phyloP scores from a whole-genome alignment of 495 filamentous ascomycete genomes.

The Penicillium flavigenum region DNA sequence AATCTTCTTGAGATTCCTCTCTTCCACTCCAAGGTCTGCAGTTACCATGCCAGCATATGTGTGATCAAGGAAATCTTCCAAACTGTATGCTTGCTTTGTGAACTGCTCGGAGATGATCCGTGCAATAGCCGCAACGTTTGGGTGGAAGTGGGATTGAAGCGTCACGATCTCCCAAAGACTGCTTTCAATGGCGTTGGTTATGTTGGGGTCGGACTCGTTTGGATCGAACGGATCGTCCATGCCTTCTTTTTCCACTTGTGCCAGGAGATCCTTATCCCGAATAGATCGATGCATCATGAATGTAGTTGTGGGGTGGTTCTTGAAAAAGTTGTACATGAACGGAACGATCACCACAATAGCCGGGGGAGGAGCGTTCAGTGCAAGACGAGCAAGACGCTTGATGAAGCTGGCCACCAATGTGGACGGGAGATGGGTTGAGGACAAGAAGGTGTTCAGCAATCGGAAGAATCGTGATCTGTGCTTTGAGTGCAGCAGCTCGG shows the following conservation, averaged over 20 bases:
- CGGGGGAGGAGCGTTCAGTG: constrained; percentile 79
- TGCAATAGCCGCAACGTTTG: constrained; percentile 90
- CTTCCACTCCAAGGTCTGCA: constrained; percentile 62
- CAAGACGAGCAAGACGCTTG: constrained; percentile 80
- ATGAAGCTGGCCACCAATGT: constrained; percentile 91
- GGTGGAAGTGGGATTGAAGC: constrained; percentile 91
- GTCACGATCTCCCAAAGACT: constrained; percentile 92
- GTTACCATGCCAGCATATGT: constrained; percentile 86
- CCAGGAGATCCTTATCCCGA: constrained; percentile 54
- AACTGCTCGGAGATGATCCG: constrained; percentile 97
- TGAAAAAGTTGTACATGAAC: constrained; percentile 93
- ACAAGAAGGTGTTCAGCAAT: constrained; percentile 84
- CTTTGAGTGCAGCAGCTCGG: constrained; percentile 84
- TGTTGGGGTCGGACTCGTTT: constrained; percentile 75
- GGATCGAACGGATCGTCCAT: constrained; percentile 78
- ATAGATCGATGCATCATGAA: constrained; percentile 90
- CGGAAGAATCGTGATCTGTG: constrained; percentile 93
- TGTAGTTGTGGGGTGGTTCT: constrained; percentile 82
- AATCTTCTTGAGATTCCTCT: constrained; percentile 76
- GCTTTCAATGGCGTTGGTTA: constrained; percentile 84
- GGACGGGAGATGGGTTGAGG: constrained; percentile 90
- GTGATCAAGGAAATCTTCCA: constrained; percentile 97
- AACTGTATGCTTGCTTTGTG: constrained; percentile 86
- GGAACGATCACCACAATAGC: constrained; percentile 87
- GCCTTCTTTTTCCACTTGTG: constrained; percentile 60